These are phyloP conservation scores for Exophiala dermatitidis DNA, from an alignment of 2,329 filamentous ascomycete species.

Conservation along the genomic window DNA sequence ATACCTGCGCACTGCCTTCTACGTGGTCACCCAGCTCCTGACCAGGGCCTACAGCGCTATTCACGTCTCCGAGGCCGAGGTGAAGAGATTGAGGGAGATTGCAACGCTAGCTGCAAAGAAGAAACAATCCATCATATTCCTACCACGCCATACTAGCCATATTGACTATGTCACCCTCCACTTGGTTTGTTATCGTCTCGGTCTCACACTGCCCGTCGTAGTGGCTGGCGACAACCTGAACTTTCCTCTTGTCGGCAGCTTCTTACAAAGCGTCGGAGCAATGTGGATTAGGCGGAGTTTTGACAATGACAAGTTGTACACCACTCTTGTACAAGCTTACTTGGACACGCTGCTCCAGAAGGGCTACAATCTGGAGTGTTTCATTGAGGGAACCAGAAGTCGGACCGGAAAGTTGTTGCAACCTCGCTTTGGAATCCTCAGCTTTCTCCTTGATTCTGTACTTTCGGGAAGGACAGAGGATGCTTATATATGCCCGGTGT, in stretches of 20 bases:
- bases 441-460: constrained; percentile 83
- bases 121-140: constrained; percentile 91
- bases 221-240: constrained; percentile 96
- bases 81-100: constrained; percentile 70
- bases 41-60: constrained; percentile 93
- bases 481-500: constrained; percentile 88
- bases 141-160: constrained; percentile 90
- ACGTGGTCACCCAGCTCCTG: constrained; percentile 75
- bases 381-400: constrained; percentile 90
- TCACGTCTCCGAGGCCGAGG: constrained; percentile 91
- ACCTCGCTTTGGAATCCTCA: constrained; percentile 91
- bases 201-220: constrained; percentile 79
- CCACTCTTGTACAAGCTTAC: constrained; percentile 89
- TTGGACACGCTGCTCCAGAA: constrained; percentile 86
- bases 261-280: constrained; percentile 79
- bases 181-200: constrained; percentile 88
- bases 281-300: constrained; percentile 71
- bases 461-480: constrained; percentile 82
- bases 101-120: constrained; percentile 75
- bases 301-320: constrained; percentile 83
- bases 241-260: constrained; percentile 79
- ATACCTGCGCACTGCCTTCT: constrained; percentile 90
- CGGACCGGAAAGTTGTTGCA: constrained; percentile 87
- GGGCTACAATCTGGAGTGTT: constrained; percentile 93
- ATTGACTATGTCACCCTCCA: constrained; percentile 95